phyloP scores from a whole-genome alignment of 805 yeast genomes.

The Ogataea methanolica region DNA sequence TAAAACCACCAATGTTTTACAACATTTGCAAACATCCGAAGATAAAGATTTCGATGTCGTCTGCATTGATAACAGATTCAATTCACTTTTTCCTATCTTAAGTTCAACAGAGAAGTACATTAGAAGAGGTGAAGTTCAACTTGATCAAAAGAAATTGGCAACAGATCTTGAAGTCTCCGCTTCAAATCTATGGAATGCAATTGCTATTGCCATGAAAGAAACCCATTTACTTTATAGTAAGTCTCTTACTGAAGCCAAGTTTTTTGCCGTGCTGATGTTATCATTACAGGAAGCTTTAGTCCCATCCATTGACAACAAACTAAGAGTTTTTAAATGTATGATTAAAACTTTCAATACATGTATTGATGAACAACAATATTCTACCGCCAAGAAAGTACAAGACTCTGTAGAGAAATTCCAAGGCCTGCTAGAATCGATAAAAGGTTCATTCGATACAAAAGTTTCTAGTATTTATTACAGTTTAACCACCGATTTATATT shows the following conservation, averaged over 20 bases:
- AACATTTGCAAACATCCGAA: constrained; percentile 2
- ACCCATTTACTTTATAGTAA: constrained; percentile 4
- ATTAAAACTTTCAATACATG: constrained; percentile 25
- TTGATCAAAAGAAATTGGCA: neutral
- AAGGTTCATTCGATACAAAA: neutral
- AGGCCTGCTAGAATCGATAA: constrained; percentile 15
- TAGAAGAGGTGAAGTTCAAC: constrained; percentile 1
- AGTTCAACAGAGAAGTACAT: constrained; percentile 10
- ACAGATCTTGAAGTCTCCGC: constrained; percentile 15
- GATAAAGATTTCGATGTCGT: constrained; percentile 14
- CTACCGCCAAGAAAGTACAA: constrained; percentile 21
- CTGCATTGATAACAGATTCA: constrained; percentile 12
- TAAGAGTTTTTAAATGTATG: constrained; percentile 30
- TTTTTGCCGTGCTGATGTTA: constrained; percentile 29
- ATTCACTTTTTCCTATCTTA: constrained; percentile 11
- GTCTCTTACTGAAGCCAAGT: constrained; percentile 18
- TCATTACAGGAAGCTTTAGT: constrained; percentile 28
- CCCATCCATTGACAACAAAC: constrained; percentile 19
- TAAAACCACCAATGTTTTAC: constrained; percentile 4
- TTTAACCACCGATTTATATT: constrained; percentile 23
- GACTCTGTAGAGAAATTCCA: constrained; percentile 27
- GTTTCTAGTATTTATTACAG: neutral
- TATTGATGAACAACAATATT: constrained; percentile 21
- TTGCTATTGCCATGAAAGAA: constrained; percentile 24
- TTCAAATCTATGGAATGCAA: constrained; percentile 35